Base-by-base conservation (phyloP, 371 early-diverging fungal species). In the Rhizopus stolonifer region DNA sequence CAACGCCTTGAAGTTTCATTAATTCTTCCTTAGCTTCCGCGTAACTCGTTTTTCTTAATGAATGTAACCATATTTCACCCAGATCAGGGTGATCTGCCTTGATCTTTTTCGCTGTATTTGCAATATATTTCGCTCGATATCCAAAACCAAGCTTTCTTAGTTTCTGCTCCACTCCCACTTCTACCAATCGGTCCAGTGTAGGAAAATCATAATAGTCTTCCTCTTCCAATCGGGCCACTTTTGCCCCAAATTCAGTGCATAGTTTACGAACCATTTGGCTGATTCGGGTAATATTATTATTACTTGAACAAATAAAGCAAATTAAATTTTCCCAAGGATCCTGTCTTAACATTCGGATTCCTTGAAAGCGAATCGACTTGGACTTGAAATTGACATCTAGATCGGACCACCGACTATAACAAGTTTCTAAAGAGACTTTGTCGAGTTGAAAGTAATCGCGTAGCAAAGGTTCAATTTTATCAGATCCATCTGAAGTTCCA, bases 221-320 rank as follows among this genome's bases (percentile, higher is more conserved):
- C 14, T 58, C 76, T 34, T 81, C 65, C 15, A 75, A 39, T 0
- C 69, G 67, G 0, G 69, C 82, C 3, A 88, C 60, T n/a, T 69
- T 58, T 4, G 72, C 39, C 1, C 93, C 93, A 56, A 84, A 94
- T 2, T 60, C 66, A 7, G 46, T 38, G 52, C 90, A 89, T 13
- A 94, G 72, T 24, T 80, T 85, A 31, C 86, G 55, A 55, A 94
- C 95, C 96, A 96, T 95, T 55, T 74, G 77, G 10, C 93, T 86
- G 31, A 99, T 99, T 25, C 99, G 77, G 18, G 80, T 61, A 33
- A 99, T 94, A 74, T 97, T 95, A 77, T 99, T 99, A 79, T 98
- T 98, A 49, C 86, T 78, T 3, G 94, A 90, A 72, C 98, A 98
- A 24, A 99, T 97, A 61, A 99, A 99, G 11, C 89, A 83, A 43